Percentiles rank a stretch among this genome's conserved stretches.
Evolutionary conservation across 345 rosid species (phyloP).

Genomic region (Gossypium mustelinum): DNA sequence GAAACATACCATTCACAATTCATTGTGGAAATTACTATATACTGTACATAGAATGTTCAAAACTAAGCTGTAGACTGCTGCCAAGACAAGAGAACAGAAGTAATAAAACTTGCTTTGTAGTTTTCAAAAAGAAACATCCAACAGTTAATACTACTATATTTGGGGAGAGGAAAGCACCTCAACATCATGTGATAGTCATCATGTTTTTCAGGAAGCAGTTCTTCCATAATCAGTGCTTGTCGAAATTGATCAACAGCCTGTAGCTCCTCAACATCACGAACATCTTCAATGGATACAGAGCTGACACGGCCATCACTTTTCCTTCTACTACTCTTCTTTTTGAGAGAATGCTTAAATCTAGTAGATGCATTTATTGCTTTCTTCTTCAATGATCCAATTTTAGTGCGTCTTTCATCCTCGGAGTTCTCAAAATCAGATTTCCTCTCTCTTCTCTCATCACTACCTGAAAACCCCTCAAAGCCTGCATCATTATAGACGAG

Average conservation of each 20-base stretch:
- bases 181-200: constrained; percentile 97
- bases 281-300: constrained; percentile 97
- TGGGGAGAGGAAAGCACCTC: constrained; percentile 35
- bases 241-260: constrained; percentile 83
- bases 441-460: constrained; percentile 92
- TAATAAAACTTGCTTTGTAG: background rate
- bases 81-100: background rate
- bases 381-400: constrained; percentile 88
- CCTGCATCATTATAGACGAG: constrained; percentile 37
- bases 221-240: constrained; percentile 79
- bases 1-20: background rate
- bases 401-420: constrained; percentile 94
- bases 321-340: constrained; percentile 75
- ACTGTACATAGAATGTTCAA: background rate
- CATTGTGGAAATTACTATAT: background rate
- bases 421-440: constrained; percentile 95
- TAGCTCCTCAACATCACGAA: constrained; percentile 82
- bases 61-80: background rate
- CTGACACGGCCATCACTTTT: constrained; percentile 89
- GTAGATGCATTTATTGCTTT: constrained; percentile 90
- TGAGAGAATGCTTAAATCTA: constrained; percentile 84
- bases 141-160: background rate
- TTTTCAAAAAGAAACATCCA: background rate
- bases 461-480: constrained; percentile 85
- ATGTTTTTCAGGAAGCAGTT: constrained; percentile 60